Evolutionary conservation across 371 early-diverging fungal species (phyloP).

Genomic region (Lichtheimia corymbifera): DNA sequence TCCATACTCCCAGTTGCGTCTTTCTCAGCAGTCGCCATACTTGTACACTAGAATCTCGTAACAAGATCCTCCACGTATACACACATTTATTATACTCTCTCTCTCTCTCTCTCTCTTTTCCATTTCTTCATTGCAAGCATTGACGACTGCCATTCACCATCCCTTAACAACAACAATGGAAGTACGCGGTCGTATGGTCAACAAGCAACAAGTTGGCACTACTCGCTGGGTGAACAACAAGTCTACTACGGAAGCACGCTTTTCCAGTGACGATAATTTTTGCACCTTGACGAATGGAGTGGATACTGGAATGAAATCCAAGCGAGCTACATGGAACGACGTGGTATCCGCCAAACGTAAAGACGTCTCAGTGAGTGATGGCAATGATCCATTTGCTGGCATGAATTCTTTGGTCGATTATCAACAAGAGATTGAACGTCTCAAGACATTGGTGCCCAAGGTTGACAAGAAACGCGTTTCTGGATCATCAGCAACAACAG

Average conservation of each 20-base stretch:
- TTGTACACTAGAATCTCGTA: too few relatives aligned
- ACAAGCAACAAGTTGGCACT: not conserved
- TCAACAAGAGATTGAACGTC: conserved; percentile 48
- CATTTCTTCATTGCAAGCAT: too few relatives aligned
- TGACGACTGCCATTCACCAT: too few relatives aligned
- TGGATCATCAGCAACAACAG: not conserved
- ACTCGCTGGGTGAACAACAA: not conserved
- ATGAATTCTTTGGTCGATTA: conserved; percentile 48
- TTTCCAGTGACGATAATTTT: not conserved
- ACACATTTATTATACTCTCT: too few relatives aligned
- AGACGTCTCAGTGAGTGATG: not conserved
- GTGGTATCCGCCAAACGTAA: not conserved
- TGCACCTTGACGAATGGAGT: not conserved
- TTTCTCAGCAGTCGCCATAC: too few relatives aligned
- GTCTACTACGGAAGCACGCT: not conserved
- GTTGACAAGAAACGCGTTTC: conserved; percentile 18
- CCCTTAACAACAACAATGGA: too few relatives aligned
- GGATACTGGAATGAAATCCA: not conserved
- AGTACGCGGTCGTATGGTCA: not conserved
- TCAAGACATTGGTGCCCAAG: conserved; percentile 46
- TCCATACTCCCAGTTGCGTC: too few relatives aligned
- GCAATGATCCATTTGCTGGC: conserved; percentile 46
- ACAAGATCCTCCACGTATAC: too few relatives aligned
- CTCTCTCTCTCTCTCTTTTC: too few relatives aligned
- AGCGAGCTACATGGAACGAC: not conserved